These are phyloP conservation scores for Torulaspora delbrueckii DNA, from an alignment of 805 yeast genomes.

Conservation along the genomic window DNA sequence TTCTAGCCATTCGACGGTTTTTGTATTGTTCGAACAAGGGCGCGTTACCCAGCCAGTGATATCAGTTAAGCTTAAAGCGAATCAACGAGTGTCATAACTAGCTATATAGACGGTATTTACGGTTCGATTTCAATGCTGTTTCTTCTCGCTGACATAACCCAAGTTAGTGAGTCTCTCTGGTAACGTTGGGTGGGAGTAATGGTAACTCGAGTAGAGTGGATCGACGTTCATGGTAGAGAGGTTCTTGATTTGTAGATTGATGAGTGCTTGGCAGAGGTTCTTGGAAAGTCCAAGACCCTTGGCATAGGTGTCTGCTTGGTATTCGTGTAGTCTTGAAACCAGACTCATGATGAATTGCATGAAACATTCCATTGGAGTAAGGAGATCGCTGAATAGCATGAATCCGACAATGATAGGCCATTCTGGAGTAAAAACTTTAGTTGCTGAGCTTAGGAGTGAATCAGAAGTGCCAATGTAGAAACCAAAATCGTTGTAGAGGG, in stretches of 20 bases:
- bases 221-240: constrained; percentile 85
- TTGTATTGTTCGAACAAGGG: not conserved
- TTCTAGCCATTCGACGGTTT: constrained; percentile 5
- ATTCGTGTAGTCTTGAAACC: constrained; percentile 81
- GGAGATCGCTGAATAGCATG: constrained; percentile 68
- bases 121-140: constrained; percentile 7
- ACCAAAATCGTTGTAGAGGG: constrained; percentile 76
- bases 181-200: constrained; percentile 86
- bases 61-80: not conserved
- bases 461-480: constrained; percentile 38
- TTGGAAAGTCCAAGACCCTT: constrained; percentile 64
- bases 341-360: constrained; percentile 63
- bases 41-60: constrained; percentile 3
- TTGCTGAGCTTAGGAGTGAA: constrained; percentile 7
- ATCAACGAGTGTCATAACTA: not conserved
- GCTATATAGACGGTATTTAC: constrained; percentile 3
- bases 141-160: constrained; percentile 39
- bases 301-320: constrained; percentile 89
- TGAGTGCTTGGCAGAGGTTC: constrained; percentile 65
- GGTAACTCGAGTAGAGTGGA: constrained; percentile 82
- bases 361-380: constrained; percentile 70
- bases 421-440: constrained; percentile 35
- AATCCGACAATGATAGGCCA: constrained; percentile 81
- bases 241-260: constrained; percentile 73
- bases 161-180: constrained; percentile 84